Conservation (phyloP, 495 filamentous ascomycete species). For the Eremomyces bilateralis region DNA sequence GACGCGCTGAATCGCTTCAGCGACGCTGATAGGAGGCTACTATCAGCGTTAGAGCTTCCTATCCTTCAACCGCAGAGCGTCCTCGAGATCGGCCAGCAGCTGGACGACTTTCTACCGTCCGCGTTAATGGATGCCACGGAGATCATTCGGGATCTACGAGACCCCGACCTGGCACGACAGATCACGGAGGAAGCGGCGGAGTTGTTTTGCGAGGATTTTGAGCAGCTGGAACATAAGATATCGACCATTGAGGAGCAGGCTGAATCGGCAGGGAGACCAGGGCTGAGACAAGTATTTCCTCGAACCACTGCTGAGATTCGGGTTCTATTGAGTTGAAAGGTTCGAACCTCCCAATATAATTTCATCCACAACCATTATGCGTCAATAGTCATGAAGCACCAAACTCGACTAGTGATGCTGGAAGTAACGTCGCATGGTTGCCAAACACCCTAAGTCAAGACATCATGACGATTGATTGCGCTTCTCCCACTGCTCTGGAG, state of each 20-base stretch:
- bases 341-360: no score
- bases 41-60: slow-evolving; percentile 16
- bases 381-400: no score
- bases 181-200: slow-evolving; percentile 71
- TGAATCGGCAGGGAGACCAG: slow-evolving; percentile 13
- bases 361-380: no score
- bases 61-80: slow-evolving; percentile 39
- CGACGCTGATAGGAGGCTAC: no score
- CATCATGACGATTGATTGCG: no score
- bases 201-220: slow-evolving; percentile 77
- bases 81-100: slow-evolving; percentile 41
- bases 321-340: no score
- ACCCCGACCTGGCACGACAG: slow-evolving; percentile 42
- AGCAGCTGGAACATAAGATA: slow-evolving; percentile 57
- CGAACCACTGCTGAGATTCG: no score
- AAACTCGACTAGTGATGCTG: no score
- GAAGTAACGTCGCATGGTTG: no score
- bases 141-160: slow-evolving; percentile 50
- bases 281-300: no score
- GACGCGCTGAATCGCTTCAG: slow-evolving; percentile 24
- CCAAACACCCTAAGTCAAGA: no score
- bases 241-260: slow-evolving; percentile 31
- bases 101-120: slow-evolving; percentile 83
- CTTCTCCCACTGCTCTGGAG: slow-evolving; percentile 78
- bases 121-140: slow-evolving; percentile 81